Evolutionary conservation across 2,329 filamentous ascomycete species (phyloP).

Genomic region (Aulographum hederae): DNA sequence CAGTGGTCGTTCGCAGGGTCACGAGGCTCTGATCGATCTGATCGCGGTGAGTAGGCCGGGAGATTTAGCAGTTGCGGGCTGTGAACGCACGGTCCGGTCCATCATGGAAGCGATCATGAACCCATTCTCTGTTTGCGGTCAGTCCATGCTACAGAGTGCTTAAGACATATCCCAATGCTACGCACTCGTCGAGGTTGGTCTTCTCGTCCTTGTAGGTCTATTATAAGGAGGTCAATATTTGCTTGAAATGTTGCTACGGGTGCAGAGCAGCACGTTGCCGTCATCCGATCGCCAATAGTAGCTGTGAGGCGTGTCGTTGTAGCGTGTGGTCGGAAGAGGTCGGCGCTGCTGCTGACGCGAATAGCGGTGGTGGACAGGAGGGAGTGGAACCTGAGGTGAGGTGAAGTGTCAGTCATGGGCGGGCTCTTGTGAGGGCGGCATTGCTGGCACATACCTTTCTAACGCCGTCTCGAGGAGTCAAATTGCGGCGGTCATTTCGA

Average conservation of each 20-base stretch:
- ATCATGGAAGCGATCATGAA: conserved; percentile 78
- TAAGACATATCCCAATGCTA: conserved; percentile 6
- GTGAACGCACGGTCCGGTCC: conserved; percentile 32
- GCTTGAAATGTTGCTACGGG: conserved; percentile 15
- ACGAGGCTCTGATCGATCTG: conserved; percentile 5
- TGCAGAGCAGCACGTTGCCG: conserved; percentile 3
- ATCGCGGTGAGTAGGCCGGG: conserved; percentile 4
- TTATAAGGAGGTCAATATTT: conserved; percentile 14
- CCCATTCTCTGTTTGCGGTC: conserved; percentile 53
- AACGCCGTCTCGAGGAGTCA: conserved; percentile 70
- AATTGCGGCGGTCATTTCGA: conserved; percentile 36
- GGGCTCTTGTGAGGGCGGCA: not conserved
- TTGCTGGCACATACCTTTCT: conserved; percentile 51
- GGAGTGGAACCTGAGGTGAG: conserved; percentile 5
- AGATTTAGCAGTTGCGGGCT: conserved; percentile 3
- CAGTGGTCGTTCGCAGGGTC: not conserved
- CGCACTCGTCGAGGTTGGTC: conserved; percentile 54
- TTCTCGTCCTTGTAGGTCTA: conserved; percentile 30
- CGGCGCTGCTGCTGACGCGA: not conserved
- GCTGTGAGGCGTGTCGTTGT: not conserved
- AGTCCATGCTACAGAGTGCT: conserved; percentile 1
- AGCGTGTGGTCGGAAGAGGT: not conserved
- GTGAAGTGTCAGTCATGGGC: conserved; percentile 5
- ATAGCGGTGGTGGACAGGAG: conserved; percentile 1
- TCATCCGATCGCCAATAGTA: conserved; percentile 2